Conservation (phyloP, 176 grass and related monocot genomes). For the Eleusine coracana region DNA sequence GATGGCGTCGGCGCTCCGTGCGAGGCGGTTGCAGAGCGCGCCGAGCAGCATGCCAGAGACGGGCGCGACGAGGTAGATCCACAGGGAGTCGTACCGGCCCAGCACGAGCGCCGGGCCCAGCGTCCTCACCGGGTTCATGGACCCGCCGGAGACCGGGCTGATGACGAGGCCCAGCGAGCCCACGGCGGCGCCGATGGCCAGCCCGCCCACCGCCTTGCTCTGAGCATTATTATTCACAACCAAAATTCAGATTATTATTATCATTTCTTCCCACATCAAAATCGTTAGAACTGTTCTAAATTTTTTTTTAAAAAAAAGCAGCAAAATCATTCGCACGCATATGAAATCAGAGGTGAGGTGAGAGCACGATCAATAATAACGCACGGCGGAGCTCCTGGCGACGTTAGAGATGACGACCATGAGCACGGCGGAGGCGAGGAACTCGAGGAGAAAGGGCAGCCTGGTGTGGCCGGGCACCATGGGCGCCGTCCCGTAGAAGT, state of each 20-base stretch:
- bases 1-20: conserved; percentile 34
- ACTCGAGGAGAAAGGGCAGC: conserved; percentile 57
- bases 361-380: not conserved
- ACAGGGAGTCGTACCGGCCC: conserved; percentile 50
- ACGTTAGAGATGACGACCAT: conserved; percentile 69
- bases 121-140: conserved; percentile 70
- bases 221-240: not conserved
- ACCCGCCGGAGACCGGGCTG: conserved; percentile 66
- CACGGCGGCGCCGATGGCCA: conserved; percentile 44
- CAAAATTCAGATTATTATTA: too few relatives aligned
- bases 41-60: conserved; percentile 54
- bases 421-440: conserved; percentile 56
- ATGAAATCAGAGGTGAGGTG: not conserved
- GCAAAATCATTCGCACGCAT: too few relatives aligned
- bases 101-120: conserved; percentile 62
- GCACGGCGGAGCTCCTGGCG: conserved; percentile 28
- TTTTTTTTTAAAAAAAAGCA: too few relatives aligned
- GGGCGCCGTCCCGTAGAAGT: conserved; percentile 53
- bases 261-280: too few relatives aligned
- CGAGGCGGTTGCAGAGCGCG: conserved; percentile 40
- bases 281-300: too few relatives aligned
- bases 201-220: conserved; percentile 30
- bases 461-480: not conserved
- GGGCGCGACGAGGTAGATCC: conserved; percentile 60
- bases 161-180: conserved; percentile 41